Percentiles rank a stretch among this genome's conserved stretches.
phyloP scores from a whole-genome alignment of 306 rosid species.

The Ochetophila trinervis region DNA sequence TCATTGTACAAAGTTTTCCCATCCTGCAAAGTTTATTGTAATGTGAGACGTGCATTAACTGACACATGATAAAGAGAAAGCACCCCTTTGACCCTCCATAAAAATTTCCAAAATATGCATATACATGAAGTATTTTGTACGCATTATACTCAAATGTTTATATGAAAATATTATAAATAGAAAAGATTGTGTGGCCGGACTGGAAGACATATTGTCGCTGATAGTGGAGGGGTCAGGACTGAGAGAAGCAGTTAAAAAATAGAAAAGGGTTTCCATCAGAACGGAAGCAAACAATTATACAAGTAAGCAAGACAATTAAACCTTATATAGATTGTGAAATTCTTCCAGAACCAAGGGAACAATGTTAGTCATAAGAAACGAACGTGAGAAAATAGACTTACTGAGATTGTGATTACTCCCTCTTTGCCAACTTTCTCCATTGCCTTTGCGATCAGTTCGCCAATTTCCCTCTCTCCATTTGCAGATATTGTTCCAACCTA shows the following conservation, averaged over 20 bases:
- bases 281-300: too few relatives aligned
- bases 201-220: too few relatives aligned
- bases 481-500: conserved; percentile 96
- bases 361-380: too few relatives aligned
- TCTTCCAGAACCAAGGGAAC: not conserved
- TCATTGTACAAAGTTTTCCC: conserved; percentile 85
- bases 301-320: not conserved
- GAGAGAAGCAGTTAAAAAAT: too few relatives aligned
- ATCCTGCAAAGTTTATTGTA: conserved; percentile 57
- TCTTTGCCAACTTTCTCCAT: conserved; percentile 99
- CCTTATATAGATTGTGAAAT: not conserved
- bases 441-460: conserved; percentile 93
- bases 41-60: not conserved
- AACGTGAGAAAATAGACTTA: conserved; percentile 32
- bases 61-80: not conserved
- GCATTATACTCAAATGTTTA: not conserved
- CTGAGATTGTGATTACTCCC: conserved; percentile 88
- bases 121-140: not conserved
- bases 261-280: too few relatives aligned
- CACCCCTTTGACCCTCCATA: not conserved
- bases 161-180: not conserved
- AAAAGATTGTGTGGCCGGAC: too few relatives aligned
- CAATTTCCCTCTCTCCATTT: conserved; percentile 93
- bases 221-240: too few relatives aligned
- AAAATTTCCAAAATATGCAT: not conserved